Percentiles rank a stretch among this genome's conserved stretches.
Evolutionary conservation across 768 basidiomycete genomes (phyloP).

Genomic region (Dendrothele bispora): DNA sequence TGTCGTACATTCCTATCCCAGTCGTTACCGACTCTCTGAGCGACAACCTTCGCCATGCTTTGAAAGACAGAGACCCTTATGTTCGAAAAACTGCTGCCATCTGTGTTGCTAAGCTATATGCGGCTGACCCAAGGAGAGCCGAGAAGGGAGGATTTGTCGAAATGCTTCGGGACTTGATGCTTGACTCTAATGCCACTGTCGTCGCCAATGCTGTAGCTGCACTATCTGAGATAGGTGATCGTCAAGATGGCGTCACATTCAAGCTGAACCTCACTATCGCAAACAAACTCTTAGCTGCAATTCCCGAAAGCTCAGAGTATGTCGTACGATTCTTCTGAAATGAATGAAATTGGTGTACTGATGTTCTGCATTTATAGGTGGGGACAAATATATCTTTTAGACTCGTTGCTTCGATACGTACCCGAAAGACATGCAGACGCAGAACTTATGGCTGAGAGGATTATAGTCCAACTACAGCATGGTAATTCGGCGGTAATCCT

Average conservation of each 20-base stretch:
- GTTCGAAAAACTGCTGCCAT: conserved; percentile 98
- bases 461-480: conserved; percentile 91
- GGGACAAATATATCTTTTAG: conserved; percentile 98
- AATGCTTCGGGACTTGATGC: conserved; percentile 86
- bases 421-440: conserved; percentile 87
- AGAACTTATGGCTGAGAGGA: conserved; percentile 92
- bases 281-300: conserved; percentile 85
- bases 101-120: conserved; percentile 94
- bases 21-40: conserved; percentile 81
- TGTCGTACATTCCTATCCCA: conserved; percentile 97
- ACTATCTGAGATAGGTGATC: conserved; percentile 93
- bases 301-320: conserved; percentile 96
- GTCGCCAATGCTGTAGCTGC: conserved; percentile 97
- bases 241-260: conserved; percentile 92
- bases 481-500: conserved; percentile 99
- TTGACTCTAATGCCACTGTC: conserved; percentile 94
- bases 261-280: conserved; percentile 85
- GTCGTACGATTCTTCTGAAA: conserved; percentile 34
- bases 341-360: too few relatives aligned
- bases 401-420: conserved; percentile 91
- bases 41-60: conserved; percentile 88
- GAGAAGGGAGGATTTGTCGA: conserved; percentile 92
- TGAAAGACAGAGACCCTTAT: conserved; percentile 95
- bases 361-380: too few relatives aligned
- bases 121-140: conserved; percentile 81